Evolutionary conservation across 352 stramenopile species (phyloP), one percentile per base, ranked within the genome.

Genomic region (Globisporangium splendens): DNA sequence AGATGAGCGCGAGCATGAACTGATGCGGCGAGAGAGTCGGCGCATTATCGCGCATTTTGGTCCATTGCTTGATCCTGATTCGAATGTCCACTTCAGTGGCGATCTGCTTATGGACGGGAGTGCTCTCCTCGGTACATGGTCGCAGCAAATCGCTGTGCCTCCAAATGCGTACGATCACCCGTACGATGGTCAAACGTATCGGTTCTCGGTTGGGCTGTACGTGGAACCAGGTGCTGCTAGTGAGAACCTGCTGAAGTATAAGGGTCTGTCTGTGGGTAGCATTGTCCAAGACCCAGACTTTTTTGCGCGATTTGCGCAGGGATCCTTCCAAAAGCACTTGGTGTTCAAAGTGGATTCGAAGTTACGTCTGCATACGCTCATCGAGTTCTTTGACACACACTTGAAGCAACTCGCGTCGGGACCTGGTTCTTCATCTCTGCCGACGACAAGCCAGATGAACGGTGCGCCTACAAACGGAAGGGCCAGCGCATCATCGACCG

Each of bases 201-300:
- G 66, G 17, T 81, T 88, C 24, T 76, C 77, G 0, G 68, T 89
- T 13, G 83, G 81, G 0, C 64, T 93, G 22, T 93, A 93, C 31
- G 76, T 79, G 20, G 81, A 93, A 52, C 73, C 83, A 8, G 76
- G 70, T 28, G 70, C 66, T 6, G 73, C 79, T 3, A 86, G 73
- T 51, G 79, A 89, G 47, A 69, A 70, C 17, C 61, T 93, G 43
- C 69, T 93, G 28, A 90, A 89, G 68, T 93, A 89, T 66, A 93
- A 93, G 60, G 83, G 83, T 0, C 58, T 91, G 12, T 91, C 81
- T 0, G 74, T 91, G 11, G 83, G 83, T 12, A 91, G 83, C 53
- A 87, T 93, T 41, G 56, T 89, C 0, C 76, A 90, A 38, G 79
- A 93, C 49, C 80, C 78, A 0, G 76, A 93, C 59, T 93, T 89